Base-by-base conservation (phyloP, 2,329 filamentous ascomycete species). In the Dryadomyces sulphureus region DNA sequence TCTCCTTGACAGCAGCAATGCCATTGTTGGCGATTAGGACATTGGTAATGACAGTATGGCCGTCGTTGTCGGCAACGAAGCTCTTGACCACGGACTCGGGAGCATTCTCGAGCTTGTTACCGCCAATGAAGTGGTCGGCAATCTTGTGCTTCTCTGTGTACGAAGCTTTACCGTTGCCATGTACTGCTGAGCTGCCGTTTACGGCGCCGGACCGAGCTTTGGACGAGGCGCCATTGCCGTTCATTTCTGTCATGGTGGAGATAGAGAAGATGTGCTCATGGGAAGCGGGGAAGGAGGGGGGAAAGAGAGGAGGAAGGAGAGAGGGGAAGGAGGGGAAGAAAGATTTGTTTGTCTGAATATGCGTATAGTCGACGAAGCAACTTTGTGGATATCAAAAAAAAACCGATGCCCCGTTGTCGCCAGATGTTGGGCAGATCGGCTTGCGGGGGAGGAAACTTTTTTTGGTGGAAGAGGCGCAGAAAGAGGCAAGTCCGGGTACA, bases 1-100 rank as follows among this genome's bases (percentile, higher is more conserved):
- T 98, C 68, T 98, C 92, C 69, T 98, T 98, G 65, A 98, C 92
- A 61, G 92, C 92, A 44, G 92, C 92, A 65, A 98, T 98, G 75
- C 92, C 92, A 71, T 98, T 98, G 74, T 98, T 98, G 63, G 92
- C 92, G 66, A 98, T 98, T 54, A 98, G 76, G 46, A 96, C 88
- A 63, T 89, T 96, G 59, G 87, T 94, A 62, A 98, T 98, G 64
- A 96, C 90, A 19, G 92, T 96, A 73, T 98, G 92, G 50, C 92
- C 92, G 59, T 89, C 85, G 65, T 94, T 75, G 50, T 75, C 72
- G 45, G 84, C 78, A 41, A 98, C 90, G 68, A 96, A 98, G 65
- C 98, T 90, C 75, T 94, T 96, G 52, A 98, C 86, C 59, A 81
- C 83, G 63, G 89, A 83, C 34, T 88, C 76, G 39, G 84, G 68